These are phyloP conservation scores for Fusarium fujikuroi DNA, from an alignment of 2,329 filamentous ascomycete genomes.

Conservation along the genomic window DNA sequence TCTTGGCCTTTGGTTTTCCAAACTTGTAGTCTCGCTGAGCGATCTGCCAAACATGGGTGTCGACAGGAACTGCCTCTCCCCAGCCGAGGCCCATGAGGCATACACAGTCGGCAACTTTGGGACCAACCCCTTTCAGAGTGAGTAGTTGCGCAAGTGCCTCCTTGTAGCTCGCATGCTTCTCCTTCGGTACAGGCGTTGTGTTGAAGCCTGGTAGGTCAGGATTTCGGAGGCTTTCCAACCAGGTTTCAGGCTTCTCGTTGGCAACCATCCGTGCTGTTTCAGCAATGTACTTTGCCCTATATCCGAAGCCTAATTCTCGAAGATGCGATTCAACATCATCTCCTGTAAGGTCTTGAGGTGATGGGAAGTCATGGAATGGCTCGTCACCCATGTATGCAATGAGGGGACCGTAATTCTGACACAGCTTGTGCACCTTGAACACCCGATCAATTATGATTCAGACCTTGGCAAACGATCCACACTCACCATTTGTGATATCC, in stretches of 20 bases:
- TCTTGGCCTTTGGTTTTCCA: constrained; percentile 83
- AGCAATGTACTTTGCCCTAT: constrained; percentile 91
- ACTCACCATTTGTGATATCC: constrained; percentile 91
- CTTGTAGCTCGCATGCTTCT: constrained; percentile 72
- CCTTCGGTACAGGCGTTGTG: constrained; percentile 56
- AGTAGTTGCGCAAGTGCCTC: constrained; percentile 84
- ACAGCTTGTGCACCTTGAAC: constrained; percentile 83
- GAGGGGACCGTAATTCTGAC: constrained; percentile 82
- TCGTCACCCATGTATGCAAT: constrained; percentile 76
- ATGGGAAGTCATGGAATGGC: constrained; percentile 88
- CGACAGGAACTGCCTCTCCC: constrained; percentile 94
- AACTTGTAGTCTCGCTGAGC: constrained; percentile 96
- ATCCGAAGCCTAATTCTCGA: constrained; percentile 89
- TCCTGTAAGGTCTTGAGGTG: constrained; percentile 76
- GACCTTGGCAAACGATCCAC: background rate
- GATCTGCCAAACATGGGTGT: constrained; percentile 99
- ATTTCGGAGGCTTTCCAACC: constrained; percentile 83
- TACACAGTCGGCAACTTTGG: constrained; percentile 97
- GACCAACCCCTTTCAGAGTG: constrained; percentile 85
- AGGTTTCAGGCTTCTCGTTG: constrained; percentile 72
- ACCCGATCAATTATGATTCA: background rate
- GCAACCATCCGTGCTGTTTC: constrained; percentile 83
- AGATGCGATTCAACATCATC: constrained; percentile 82
- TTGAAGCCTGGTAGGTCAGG: constrained; percentile 73
- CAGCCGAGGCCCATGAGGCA: constrained; percentile 96